These are phyloP conservation scores for Kwoniella heveanensis DNA, from an alignment of 768 basidiomycete species.

Conservation along the genomic window DNA sequence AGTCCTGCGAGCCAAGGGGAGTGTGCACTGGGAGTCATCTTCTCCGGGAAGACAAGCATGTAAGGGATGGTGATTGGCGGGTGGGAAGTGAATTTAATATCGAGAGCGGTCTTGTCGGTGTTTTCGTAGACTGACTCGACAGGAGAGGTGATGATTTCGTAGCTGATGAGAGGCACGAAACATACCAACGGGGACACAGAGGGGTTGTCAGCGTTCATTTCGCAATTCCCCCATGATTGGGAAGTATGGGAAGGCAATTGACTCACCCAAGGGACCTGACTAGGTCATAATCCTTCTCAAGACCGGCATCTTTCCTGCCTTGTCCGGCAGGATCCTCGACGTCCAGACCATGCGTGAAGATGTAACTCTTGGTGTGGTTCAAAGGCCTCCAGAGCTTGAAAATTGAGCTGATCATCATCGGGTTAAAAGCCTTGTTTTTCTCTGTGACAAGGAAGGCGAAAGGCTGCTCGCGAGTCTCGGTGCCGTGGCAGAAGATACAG, in stretches of 20 bases:
- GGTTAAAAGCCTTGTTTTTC: constrained; percentile 17
- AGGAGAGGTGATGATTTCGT: constrained; percentile 26
- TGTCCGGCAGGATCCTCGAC: constrained; percentile 13
- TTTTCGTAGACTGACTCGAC: constrained; percentile 15
- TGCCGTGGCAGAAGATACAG: constrained; percentile 48
- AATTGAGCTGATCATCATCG: constrained; percentile 18
- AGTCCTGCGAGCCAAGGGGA: constrained; percentile 17
- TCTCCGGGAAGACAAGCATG: constrained; percentile 33
- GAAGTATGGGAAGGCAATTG: not conserved
- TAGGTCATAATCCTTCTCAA: constrained; percentile 24
- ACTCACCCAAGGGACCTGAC: constrained; percentile 27
- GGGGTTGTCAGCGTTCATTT: not conserved
- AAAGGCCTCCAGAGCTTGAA: constrained; percentile 32
- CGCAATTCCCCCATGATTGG: no score
- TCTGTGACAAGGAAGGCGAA: constrained; percentile 31
- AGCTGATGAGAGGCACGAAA: constrained; percentile 7
- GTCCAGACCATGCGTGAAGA: constrained; percentile 38
- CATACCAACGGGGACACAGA: no score
- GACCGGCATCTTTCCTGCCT: constrained; percentile 26
- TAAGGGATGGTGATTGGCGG: constrained; percentile 18
- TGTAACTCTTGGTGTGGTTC: constrained; percentile 23
- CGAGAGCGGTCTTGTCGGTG: not conserved
- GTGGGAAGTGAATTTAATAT: constrained; percentile 20
- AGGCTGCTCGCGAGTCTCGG: constrained; percentile 33
- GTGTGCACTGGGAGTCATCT: constrained; percentile 8